Evolutionary conservation across 176 grass and related monocot species (phyloP).

Genomic region (Carex kokanica): DNA sequence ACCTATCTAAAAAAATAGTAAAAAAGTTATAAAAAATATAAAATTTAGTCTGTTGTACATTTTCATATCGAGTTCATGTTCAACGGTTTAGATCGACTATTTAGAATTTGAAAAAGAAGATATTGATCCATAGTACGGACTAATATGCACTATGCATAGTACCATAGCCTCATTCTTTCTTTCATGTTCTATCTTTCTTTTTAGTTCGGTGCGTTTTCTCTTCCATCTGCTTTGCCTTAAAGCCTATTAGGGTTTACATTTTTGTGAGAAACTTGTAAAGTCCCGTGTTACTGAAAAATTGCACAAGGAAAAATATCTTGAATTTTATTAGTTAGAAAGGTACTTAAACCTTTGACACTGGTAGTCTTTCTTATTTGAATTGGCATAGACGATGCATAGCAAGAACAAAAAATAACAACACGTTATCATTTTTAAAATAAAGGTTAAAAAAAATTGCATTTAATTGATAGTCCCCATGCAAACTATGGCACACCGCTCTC

Average conservation of each 20-base stretch:
- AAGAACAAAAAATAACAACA: background rate
- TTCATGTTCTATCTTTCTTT: background rate
- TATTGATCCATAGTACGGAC: no score
- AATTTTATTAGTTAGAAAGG: background rate
- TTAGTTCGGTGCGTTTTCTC: background rate
- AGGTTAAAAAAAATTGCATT: background rate
- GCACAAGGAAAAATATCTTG: background rate
- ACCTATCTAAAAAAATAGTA: no score
- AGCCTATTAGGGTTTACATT: background rate
- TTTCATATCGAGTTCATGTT: no score
- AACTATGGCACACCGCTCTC: background rate
- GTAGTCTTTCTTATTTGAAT: background rate
- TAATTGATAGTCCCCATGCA: background rate
- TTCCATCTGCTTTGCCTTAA: background rate
- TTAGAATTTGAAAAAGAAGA: no score
- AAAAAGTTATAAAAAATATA: no score
- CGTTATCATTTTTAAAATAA: background rate
- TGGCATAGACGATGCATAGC: background rate
- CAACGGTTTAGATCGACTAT: no score
- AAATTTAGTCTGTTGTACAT: no score
- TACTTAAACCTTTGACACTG: background rate
- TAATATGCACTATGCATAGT: no score
- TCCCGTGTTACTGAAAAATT: background rate
- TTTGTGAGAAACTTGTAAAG: background rate
- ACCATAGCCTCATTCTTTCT: no score